Conservation (phyloP, 257 asterid genomes). For the Ilex asprella region DNA sequence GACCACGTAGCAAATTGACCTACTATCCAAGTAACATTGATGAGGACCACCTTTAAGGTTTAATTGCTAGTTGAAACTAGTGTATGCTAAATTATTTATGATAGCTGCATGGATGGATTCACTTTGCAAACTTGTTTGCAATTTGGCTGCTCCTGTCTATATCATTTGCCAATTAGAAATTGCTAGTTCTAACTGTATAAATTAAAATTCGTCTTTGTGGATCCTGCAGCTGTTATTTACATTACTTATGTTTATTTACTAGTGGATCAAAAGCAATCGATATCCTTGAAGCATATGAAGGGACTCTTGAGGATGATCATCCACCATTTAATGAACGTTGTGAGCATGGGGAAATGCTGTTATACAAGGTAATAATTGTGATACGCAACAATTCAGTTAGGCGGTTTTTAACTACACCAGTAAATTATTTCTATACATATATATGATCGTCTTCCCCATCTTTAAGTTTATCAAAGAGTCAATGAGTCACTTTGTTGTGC, state of each 20-base stretch:
- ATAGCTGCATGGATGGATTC: too few species aligned
- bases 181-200: neutral
- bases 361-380: constrained; percentile 66
- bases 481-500: too few species aligned
- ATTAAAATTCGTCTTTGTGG: neutral
- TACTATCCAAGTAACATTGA: too few species aligned
- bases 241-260: constrained; percentile 8
- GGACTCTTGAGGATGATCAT: constrained; percentile 95
- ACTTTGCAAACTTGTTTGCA: too few species aligned
- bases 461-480: too few species aligned
- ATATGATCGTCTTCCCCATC: too few species aligned
- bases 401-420: neutral
- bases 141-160: too few species aligned
- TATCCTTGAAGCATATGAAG: constrained; percentile 97
- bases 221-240: neutral
- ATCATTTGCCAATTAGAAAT: neutral
- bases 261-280: constrained; percentile 96
- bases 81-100: too few species aligned
- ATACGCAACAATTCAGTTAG: neutral
- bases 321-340: constrained; percentile 94
- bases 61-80: too few species aligned
- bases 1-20: too few species aligned
- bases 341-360: constrained; percentile 98
- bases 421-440: neutral
- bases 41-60: too few species aligned